Base-by-base conservation (phyloP, 1,284 basidiomycete species). In the Trichosporon sp. region DNA sequence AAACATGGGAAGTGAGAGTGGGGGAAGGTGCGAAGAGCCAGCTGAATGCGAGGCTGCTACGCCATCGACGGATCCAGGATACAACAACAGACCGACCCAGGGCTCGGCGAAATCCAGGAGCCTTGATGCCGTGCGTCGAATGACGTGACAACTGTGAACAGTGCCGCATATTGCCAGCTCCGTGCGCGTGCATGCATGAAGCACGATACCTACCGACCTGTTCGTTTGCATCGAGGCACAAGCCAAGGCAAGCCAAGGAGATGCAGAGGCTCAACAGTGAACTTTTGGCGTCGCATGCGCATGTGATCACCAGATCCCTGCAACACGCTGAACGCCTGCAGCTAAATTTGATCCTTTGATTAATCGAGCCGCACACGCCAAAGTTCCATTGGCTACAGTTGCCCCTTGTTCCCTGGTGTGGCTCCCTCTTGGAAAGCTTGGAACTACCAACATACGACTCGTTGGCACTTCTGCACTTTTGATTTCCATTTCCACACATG, bases 271-370 rank as follows among this genome's bases (percentile, higher is more conserved):
- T 32, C 11, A 11, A 5, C 5, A 5, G 32, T 11, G 6, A 32
- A 32, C 32, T 11, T 32, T n/a, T 10, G 8, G 23, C 7, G 40
- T 44, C 40, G 40, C 40, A 21, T 44, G 49, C 49, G 31, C 49
- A 54, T 54, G 49, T 54, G 49, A 54, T 54, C 49, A 27, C 49
- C 29, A 25, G 49, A 54, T 29, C 49, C 49, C 49, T 29, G 40
- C 31, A n/a, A 27, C 49, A 54, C 11, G 49, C 25, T 16, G 40
- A 9, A 19, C 19, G 40, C 40, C 19, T 11, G 49, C 49, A 29
- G 49, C 49, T 54, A 54, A 54, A 23, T 54, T 29, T 54, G 31
- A n/a, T n/a, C n/a, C n/a, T n/a, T 14, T 54, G 49, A 25, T 27
- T 54, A 13, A 54, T 29, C n/a, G n/a, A n/a, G 49, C 49, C 49